Conservation (phyloP, 306 rosid genomes). For the Acmispon strigosus region DNA sequence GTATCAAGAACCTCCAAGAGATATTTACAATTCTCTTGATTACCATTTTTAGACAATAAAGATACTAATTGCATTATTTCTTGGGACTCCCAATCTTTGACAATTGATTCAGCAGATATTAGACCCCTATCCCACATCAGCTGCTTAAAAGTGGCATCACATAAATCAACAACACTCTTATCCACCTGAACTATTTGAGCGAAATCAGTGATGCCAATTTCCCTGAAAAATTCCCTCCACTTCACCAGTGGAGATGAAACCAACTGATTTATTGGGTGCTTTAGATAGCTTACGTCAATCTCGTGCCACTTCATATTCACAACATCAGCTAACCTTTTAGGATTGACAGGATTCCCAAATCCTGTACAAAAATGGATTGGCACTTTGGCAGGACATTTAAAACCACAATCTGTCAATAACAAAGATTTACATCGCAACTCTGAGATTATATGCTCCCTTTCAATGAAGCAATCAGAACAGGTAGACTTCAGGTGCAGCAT, state of each 20-base stretch:
- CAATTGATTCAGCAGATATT: constrained; percentile 51
- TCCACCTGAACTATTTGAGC: constrained; percentile 58
- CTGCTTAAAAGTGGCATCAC: constrained; percentile 36
- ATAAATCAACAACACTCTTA: constrained; percentile 44
- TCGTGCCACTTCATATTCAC: constrained; percentile 70
- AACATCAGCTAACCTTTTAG: constrained; percentile 50
- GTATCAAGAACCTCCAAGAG: constrained; percentile 73
- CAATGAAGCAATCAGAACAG: constrained; percentile 62
- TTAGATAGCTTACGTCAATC: constrained; percentile 63
- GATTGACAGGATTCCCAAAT: constrained; percentile 64
- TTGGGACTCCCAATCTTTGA: constrained; percentile 81
- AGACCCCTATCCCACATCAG: constrained; percentile 49
- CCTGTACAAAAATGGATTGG: constrained; percentile 74
- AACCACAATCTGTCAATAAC: constrained; percentile 70
- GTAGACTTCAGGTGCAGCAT: constrained; percentile 72
- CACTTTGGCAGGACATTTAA: constrained; percentile 54
- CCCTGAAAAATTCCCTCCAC: constrained; percentile 84
- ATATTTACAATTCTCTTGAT: constrained; percentile 50
- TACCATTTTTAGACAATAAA: constrained; percentile 45
- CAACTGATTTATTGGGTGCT: constrained; percentile 56
- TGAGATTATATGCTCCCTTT: constrained; percentile 56
- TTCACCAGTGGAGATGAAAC: constrained; percentile 45
- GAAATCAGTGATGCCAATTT: constrained; percentile 74
- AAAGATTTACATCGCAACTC: constrained; percentile 50
- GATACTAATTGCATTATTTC: constrained; percentile 60